Conservation (phyloP, 164 flowering plant species). For the Tetracentron sinense region DNA sequence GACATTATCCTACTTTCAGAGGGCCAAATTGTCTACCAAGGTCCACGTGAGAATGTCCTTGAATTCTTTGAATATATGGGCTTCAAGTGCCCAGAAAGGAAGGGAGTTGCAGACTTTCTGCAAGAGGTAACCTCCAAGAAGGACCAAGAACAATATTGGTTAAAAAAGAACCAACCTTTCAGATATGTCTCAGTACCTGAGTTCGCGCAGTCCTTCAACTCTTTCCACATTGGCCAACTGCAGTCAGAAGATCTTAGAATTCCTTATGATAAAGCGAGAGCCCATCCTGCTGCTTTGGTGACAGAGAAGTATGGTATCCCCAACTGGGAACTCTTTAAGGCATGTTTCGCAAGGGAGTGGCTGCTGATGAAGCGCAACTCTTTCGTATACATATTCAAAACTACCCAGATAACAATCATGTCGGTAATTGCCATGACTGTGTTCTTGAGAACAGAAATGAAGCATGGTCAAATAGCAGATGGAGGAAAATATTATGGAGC, state of each 20-base stretch:
- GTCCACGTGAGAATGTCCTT: slow-evolving; percentile 43
- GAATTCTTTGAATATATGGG: slow-evolving; percentile 53
- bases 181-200: slow-evolving; percentile 36
- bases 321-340: slow-evolving; percentile 46
- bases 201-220: slow-evolving; percentile 31
- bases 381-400: slow-evolving; percentile 55
- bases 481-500: slow-evolving; percentile 58
- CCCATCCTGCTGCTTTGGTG: slow-evolving; percentile 56
- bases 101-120: slow-evolving; percentile 56
- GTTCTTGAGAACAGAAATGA: slow-evolving; percentile 53
- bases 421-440: slow-evolving; percentile 45
- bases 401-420: slow-evolving; percentile 57
- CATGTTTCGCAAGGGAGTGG: slow-evolving; percentile 55
- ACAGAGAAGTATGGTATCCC: slow-evolving; percentile 48
- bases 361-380: slow-evolving; percentile 50
- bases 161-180: slow-evolving; percentile 30
- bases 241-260: slow-evolving; percentile 27
- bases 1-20: slow-evolving; percentile 54
- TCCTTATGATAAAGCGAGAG: slow-evolving; percentile 40
- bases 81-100: slow-evolving; percentile 55
- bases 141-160: slow-evolving; percentile 69
- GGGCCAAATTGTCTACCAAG: slow-evolving; percentile 53
- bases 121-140: slow-evolving; percentile 71
- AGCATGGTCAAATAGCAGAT: slow-evolving; percentile 28
- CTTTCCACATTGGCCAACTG: slow-evolving; percentile 40